Evolutionary conservation across 352 stramenopile genomes (phyloP).

Genomic region (Phytophthora pini): DNA sequence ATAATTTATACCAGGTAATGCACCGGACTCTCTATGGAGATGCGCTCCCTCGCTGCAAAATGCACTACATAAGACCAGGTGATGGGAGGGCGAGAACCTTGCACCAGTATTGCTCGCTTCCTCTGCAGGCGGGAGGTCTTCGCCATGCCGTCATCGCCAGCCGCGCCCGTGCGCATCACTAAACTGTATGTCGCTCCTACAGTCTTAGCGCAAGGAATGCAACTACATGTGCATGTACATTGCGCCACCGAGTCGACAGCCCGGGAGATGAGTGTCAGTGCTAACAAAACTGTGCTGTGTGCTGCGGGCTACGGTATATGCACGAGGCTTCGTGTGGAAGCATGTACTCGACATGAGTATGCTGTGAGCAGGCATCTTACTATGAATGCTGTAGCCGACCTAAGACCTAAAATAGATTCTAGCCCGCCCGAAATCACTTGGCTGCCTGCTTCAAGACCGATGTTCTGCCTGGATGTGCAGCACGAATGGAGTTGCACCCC

Average conservation of each 20-base stretch:
- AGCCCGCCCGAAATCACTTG: no score
- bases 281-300: no score
- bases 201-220: no score
- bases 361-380: not conserved
- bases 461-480: conserved; percentile 5
- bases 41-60: not conserved
- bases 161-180: conserved; percentile 6
- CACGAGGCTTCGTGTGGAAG: not conserved
- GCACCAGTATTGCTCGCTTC: conserved; percentile 17
- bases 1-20: not conserved
- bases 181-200: conserved; percentile 11
- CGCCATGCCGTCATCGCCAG: conserved; percentile 1
- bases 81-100: conserved; percentile 8
- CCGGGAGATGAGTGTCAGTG: no score
- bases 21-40: conserved; percentile 22
- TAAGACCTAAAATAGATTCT: no score
- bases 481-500: conserved; percentile 7
- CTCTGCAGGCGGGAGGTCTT: not conserved
- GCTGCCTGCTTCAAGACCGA: no score
- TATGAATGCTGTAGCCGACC: no score
- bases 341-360: not conserved
- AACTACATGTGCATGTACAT: not conserved
- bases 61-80: conserved; percentile 2
- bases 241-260: no score
- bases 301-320: not conserved